phyloP scores from a whole-genome alignment of 1,284 basidiomycete species.

The Violaceomyces palustris region DNA sequence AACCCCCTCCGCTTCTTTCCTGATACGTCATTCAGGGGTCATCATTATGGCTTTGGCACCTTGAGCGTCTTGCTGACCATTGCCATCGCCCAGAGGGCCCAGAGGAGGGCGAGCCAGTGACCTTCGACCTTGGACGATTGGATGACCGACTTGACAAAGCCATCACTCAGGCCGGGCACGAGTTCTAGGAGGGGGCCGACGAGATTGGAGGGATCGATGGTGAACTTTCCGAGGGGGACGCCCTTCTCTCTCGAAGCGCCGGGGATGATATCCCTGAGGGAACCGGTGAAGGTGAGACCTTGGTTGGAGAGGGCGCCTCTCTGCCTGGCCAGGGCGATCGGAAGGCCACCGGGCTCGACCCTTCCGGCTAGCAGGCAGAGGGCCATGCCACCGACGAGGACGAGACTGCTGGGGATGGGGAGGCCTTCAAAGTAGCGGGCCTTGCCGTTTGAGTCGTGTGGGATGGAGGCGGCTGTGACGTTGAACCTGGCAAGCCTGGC shows the following conservation, averaged over 20 bases:
- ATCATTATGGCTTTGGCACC: conserved; percentile 49
- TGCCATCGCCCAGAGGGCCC: conserved; percentile 42
- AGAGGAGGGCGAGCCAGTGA: conserved; percentile 42
- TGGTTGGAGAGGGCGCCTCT: conserved; percentile 18
- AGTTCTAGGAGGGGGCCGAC: conserved; percentile 10
- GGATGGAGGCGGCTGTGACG: conserved; percentile 89
- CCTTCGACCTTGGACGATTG: conserved; percentile 13
- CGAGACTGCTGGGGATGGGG: conserved; percentile 87
- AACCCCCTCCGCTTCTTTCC: too few relatives aligned
- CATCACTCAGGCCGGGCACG: conserved; percentile 8
- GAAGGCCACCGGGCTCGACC: conserved; percentile 31
- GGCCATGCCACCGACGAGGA: conserved; percentile 72
- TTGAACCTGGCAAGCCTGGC: conserved; percentile 96
- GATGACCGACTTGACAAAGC: not conserved
- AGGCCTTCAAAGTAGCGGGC: conserved; percentile 93
- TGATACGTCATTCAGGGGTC: too few relatives aligned
- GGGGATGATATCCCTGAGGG: conserved; percentile 24
- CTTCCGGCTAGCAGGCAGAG: conserved; percentile 73
- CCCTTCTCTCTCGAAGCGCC: conserved; percentile 18
- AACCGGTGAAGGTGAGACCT: conserved; percentile 36
- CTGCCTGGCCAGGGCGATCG: conserved; percentile 26
- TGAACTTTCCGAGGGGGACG: conserved; percentile 35
- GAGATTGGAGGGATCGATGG: conserved; percentile 20
- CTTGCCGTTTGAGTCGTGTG: conserved; percentile 81
- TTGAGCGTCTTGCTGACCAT: conserved; percentile 50